Evolutionary conservation across 1,284 basidiomycete genomes (phyloP).

Genomic region (Hypsizygus ulmarius): DNA sequence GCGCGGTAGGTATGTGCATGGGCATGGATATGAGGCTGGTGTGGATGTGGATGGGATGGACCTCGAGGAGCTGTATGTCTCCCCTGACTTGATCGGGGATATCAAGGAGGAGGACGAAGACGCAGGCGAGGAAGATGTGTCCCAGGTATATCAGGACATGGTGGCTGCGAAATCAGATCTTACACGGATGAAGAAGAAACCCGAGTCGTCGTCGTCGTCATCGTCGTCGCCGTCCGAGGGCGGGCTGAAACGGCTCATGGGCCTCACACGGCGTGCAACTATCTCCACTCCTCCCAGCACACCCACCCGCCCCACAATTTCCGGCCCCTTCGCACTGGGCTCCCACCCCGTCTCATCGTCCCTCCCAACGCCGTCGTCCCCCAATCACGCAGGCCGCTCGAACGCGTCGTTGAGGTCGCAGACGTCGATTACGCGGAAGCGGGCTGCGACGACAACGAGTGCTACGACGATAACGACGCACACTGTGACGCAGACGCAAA

Average conservation of each 20-base stretch:
- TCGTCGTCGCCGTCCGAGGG: neutral
- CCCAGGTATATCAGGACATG: neutral
- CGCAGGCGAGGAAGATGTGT: neutral
- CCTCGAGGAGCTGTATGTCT: slow-evolving; percentile 27
- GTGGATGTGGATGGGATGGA: slow-evolving; percentile 40
- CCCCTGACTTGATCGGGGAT: slow-evolving; percentile 17
- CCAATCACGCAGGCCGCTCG: slow-evolving; percentile 13
- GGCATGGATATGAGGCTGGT: slow-evolving; percentile 17
- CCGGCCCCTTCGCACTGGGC: slow-evolving; percentile 43
- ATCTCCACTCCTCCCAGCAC: slow-evolving; percentile 14
- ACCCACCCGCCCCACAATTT: slow-evolving; percentile 31
- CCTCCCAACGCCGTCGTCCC: slow-evolving; percentile 15
- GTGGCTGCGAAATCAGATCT: neutral
- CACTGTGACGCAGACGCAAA: slow-evolving; percentile 5
- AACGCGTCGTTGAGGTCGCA: slow-evolving; percentile 11
- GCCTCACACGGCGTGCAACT: slow-evolving; percentile 22
- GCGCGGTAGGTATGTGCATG: neutral
- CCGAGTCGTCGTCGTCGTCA: neutral
- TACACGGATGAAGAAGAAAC: slow-evolving; percentile 11
- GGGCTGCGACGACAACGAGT: slow-evolving; percentile 9
- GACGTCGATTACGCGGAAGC: slow-evolving; percentile 5
- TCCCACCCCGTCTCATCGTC: slow-evolving; percentile 19
- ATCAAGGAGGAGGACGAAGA: slow-evolving; percentile 16
- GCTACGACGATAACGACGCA: slow-evolving; percentile 9
- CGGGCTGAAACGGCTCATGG: slow-evolving; percentile 33